Percentiles rank a stretch among this genome's conserved stretches.
phyloP scores from a whole-genome alignment of 106 monocot species.

The Posidonia australis region DNA sequence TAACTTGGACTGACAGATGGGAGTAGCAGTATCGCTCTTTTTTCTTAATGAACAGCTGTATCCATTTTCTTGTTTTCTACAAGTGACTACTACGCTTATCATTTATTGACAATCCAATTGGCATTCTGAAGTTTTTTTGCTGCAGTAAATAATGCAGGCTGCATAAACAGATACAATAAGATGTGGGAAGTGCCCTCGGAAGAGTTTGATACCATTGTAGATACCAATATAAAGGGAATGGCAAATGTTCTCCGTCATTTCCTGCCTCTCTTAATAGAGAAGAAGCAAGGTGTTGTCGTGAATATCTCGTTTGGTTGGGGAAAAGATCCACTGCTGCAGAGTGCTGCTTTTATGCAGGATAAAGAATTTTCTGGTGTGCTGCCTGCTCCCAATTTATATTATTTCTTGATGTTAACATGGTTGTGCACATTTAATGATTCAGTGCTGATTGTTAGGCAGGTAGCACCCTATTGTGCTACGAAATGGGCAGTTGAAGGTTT shows the following conservation, averaged over 20 bases:
- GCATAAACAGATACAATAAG: conserved; percentile 93
- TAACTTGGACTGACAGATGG: too few species aligned
- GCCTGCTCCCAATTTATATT: background rate
- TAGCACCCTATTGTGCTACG: conserved; percentile 88
- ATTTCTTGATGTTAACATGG: too few species aligned
- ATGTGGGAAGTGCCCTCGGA: conserved; percentile 81
- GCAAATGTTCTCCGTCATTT: conserved; percentile 87
- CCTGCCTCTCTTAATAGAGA: conserved; percentile 79
- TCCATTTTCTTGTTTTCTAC: too few species aligned
- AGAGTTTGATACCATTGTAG: conserved; percentile 88
- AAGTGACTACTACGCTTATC: too few species aligned
- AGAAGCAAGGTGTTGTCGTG: conserved; percentile 68
- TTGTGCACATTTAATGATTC: background rate
- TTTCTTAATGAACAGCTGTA: too few species aligned
- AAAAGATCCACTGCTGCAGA: conserved; percentile 77
- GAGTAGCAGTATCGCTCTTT: too few species aligned
- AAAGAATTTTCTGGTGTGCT: background rate
- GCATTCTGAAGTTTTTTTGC: background rate
- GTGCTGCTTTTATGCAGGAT: too few species aligned
- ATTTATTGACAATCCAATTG: too few species aligned
- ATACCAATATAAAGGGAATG: conserved; percentile 83
- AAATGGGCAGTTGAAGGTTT: conserved; percentile 97
- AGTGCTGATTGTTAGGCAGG: conserved; percentile 23
- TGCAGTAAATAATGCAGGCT: conserved; percentile 93
- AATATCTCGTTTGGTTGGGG: conserved; percentile 96